These are phyloP conservation scores for Alternaria arbusti DNA, from an alignment of 2,329 filamentous ascomycete genomes.

Conservation along the genomic window DNA sequence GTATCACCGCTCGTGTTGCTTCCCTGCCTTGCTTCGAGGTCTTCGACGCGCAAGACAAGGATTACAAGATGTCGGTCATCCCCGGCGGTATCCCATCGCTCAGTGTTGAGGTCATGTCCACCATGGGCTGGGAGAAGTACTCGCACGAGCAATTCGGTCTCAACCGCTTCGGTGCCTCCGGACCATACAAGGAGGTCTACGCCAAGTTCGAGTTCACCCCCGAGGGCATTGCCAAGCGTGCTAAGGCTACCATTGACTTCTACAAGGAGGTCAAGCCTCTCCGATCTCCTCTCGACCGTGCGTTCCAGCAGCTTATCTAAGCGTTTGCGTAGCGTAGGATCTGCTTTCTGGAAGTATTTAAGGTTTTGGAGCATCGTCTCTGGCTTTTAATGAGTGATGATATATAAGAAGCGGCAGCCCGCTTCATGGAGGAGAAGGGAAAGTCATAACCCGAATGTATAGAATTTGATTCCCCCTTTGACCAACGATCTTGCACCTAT, in stretches of 20 bases:
- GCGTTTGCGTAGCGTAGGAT: slow-evolving; percentile 8
- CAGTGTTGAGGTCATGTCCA: slow-evolving; percentile 96
- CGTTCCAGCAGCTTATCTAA: slow-evolving; percentile 97
- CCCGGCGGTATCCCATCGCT: slow-evolving; percentile 92
- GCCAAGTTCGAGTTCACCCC: slow-evolving; percentile 99
- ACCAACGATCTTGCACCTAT: background rate
- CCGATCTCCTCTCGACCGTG: slow-evolving; percentile 94
- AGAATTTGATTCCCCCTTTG: slow-evolving; percentile 30
- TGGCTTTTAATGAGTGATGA: slow-evolving; percentile 12
- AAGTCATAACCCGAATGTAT: slow-evolving; percentile 23
- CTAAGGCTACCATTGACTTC: slow-evolving; percentile 89
- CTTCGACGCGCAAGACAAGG: slow-evolving; percentile 92
- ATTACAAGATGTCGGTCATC: slow-evolving; percentile 90
- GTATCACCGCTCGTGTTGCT: slow-evolving; percentile 86
- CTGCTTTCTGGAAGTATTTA: slow-evolving; percentile 1
- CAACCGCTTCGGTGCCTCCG: slow-evolving; percentile 97
- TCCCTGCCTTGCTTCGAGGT: slow-evolving; percentile 97
- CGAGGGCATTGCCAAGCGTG: slow-evolving; percentile 95
- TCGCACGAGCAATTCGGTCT: slow-evolving; percentile 99
- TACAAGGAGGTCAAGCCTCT: slow-evolving; percentile 91
- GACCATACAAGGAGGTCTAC: slow-evolving; percentile 98
- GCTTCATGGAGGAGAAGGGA: slow-evolving; percentile 21
- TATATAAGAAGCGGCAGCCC: slow-evolving; percentile 21
- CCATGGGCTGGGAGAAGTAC: slow-evolving; percentile 98
- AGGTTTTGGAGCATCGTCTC: background rate